These are phyloP conservation scores for Clavispora santaluciae DNA, from an alignment of 805 yeast species.

Conservation along the genomic window DNA sequence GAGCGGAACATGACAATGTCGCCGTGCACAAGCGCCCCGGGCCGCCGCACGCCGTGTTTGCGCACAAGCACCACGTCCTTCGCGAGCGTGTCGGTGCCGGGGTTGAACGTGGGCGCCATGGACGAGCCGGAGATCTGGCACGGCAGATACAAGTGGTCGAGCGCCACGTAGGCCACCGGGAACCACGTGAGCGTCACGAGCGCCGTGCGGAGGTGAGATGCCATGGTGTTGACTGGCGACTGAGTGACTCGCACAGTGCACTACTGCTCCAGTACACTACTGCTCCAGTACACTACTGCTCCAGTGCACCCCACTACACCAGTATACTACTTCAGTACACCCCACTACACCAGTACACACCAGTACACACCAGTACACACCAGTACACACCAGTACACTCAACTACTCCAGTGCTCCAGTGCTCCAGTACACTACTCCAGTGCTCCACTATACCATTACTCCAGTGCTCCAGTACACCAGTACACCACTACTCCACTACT, in stretches of 20 bases:
- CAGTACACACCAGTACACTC: too few relatives aligned
- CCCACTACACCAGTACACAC: too few relatives aligned
- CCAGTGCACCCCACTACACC: too few relatives aligned
- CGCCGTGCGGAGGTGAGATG: constrained; percentile 18
- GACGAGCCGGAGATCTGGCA: constrained; percentile 75
- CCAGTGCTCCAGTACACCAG: background rate
- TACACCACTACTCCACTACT: background rate
- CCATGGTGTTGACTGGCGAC: too few relatives aligned
- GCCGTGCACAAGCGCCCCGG: constrained; percentile 46
- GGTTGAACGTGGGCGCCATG: constrained; percentile 88
- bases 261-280: too few relatives aligned
- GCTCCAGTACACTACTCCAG: too few relatives aligned
- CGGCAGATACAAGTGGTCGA: constrained; percentile 68
- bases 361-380: too few relatives aligned
- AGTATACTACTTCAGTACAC: too few relatives aligned
- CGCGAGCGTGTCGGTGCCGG: constrained; percentile 42
- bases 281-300: too few relatives aligned
- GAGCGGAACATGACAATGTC: constrained; percentile 77
- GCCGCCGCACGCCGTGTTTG: constrained; percentile 52
- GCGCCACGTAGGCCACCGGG: constrained; percentile 67
- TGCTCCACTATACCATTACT: too few relatives aligned
- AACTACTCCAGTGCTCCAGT: too few relatives aligned
- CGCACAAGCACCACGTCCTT: constrained; percentile 65
- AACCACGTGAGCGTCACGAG: constrained; percentile 53
- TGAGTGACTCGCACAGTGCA: too few relatives aligned